phyloP scores from a whole-genome alignment of 2,329 filamentous ascomycete species.

The Neurospora sp. region DNA sequence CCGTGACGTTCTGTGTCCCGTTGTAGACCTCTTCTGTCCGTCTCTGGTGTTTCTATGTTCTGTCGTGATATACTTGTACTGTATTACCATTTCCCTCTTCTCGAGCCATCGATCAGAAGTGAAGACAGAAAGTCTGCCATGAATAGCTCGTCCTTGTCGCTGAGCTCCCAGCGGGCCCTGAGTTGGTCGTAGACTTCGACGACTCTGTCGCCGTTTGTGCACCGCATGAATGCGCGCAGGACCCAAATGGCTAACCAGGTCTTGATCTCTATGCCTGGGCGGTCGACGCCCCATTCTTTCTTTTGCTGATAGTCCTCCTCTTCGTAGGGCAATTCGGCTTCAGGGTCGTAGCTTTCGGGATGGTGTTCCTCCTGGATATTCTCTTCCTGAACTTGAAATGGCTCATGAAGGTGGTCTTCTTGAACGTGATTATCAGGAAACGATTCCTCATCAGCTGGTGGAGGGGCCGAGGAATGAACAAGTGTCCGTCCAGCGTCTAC shows the following conservation, averaged over 20 bases:
- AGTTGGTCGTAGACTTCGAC: conserved; percentile 44
- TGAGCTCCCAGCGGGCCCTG: conserved; percentile 36
- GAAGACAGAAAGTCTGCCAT: conserved; percentile 30
- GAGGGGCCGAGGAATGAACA: not conserved
- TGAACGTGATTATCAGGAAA: not conserved
- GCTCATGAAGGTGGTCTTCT: not conserved
- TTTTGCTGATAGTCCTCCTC: not conserved
- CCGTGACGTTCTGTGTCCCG: not conserved
- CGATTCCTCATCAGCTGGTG: not conserved
- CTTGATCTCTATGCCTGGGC: conserved; percentile 38
- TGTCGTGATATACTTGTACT: not conserved
- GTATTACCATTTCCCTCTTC: not conserved
- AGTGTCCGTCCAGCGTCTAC: conserved; percentile 26
- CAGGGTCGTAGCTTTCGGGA: not conserved
- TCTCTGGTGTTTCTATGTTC: not conserved
- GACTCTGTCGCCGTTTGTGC: conserved; percentile 40
- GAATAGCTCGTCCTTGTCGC: conserved; percentile 31
- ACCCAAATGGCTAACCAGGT: conserved; percentile 52
- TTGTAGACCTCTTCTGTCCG: not conserved
- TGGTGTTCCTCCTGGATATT: not conserved
- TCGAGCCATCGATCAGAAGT: conserved; percentile 5
- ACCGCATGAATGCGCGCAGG: conserved; percentile 54
- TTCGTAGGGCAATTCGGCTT: not conserved
- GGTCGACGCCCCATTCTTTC: conserved; percentile 21
- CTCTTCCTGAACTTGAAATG: not conserved